A percentile compares a stretch with the other conserved stretches of the same genome.
Evolutionary conservation across 1,284 basidiomycete genomes (phyloP).

Genomic region (Ceratobasidium theobromae): DNA sequence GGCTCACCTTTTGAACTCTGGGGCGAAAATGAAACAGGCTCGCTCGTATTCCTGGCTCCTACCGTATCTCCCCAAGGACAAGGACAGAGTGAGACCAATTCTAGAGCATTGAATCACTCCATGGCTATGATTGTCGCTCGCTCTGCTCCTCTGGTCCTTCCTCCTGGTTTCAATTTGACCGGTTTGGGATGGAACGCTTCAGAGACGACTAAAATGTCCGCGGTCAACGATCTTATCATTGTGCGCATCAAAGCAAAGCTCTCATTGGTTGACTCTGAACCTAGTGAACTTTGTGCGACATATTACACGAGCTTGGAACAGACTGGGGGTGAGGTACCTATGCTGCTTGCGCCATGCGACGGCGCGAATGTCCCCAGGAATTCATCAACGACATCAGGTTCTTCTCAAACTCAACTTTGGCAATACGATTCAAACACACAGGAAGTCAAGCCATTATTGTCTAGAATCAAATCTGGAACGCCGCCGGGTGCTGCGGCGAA

Average conservation of each 20-base stretch:
- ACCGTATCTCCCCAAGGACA: background rate
- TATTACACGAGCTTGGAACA: background rate
- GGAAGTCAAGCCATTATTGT: slow-evolving; percentile 1
- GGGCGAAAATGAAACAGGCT: slow-evolving; percentile 1
- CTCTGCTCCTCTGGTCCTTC: background rate
- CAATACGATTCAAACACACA: slow-evolving; percentile 17
- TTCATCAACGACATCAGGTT: background rate
- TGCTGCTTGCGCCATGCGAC: slow-evolving; percentile 8
- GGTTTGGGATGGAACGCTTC: background rate
- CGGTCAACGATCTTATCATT: background rate
- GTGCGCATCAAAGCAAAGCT: slow-evolving; percentile 1
- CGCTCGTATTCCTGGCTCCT: slow-evolving; percentile 1
- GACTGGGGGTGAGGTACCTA: background rate
- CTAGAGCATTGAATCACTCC: background rate
- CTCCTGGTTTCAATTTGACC: background rate
- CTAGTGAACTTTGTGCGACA: slow-evolving; percentile 1
- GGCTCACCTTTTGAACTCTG: slow-evolving; percentile 6
- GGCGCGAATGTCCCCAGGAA: background rate
- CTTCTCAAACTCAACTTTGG: slow-evolving; percentile 24
- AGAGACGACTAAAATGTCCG: background rate
- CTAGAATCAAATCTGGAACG: background rate
- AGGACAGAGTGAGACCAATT: background rate
- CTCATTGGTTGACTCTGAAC: background rate
- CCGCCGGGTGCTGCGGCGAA: background rate
- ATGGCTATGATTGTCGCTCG: background rate